phyloP scores from a whole-genome alignment of 23 red algal species.

The Pyropia haitanensis region DNA sequence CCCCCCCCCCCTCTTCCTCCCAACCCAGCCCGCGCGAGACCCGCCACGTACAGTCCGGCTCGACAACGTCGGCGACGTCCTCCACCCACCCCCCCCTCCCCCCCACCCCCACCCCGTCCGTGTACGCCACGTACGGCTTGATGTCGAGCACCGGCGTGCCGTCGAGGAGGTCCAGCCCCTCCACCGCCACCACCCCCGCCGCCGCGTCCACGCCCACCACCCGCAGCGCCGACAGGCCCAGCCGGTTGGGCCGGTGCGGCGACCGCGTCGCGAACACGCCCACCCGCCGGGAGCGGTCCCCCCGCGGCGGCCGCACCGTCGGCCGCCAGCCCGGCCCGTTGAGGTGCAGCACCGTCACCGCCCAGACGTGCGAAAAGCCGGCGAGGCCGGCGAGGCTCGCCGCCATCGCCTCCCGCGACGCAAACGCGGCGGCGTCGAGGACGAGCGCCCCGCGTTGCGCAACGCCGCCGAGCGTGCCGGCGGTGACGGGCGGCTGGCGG shows the following conservation, averaged over 20 bases:
- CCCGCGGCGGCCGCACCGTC: constrained; percentile 50
- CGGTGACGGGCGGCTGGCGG: constrained; percentile 44
- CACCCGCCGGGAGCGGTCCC: constrained; percentile 22
- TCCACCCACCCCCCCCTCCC: too few species aligned
- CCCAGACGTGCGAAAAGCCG: constrained; percentile 60
- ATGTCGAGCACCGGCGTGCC: constrained; percentile 68
- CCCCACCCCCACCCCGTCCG: too few species aligned
- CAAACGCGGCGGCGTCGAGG: constrained; percentile 8
- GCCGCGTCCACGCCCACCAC: constrained; percentile 45
- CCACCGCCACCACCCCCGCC: constrained; percentile 33
- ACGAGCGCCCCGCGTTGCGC: constrained; percentile 41
- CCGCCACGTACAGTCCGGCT: too few species aligned
- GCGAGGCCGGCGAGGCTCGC: constrained; percentile 33
- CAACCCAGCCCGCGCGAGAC: too few species aligned
- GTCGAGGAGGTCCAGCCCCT: constrained; percentile 69
- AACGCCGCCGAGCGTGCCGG: constrained; percentile 43
- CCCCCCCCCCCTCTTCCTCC: too few species aligned
- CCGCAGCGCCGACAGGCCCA: constrained; percentile 43
- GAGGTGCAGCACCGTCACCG: constrained; percentile 53
- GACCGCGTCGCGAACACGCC: constrained; percentile 70
- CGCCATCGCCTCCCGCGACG: constrained; percentile 15
- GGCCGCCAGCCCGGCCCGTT: constrained; percentile 54
- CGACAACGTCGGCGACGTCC: too few species aligned
- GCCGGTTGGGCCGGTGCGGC: constrained; percentile 58
- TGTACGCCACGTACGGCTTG: constrained; percentile 20